Evolutionary conservation across 805 yeast genomes (phyloP).

Genomic region (Wickerhamiella hasegawae): DNA sequence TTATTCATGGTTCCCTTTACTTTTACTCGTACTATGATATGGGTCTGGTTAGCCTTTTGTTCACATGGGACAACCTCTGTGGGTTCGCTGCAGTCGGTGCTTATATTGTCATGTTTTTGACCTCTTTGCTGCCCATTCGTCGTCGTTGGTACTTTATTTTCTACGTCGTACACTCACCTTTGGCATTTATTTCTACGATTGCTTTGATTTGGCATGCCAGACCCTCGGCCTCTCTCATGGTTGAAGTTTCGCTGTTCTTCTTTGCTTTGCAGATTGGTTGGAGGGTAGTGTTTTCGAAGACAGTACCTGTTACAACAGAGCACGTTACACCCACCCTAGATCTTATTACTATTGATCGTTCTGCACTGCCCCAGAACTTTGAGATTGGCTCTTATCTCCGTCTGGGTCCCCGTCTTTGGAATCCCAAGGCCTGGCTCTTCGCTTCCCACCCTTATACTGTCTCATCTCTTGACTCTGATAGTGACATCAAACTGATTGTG

Average conservation of each 20-base stretch:
- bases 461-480: slow-evolving; percentile 33
- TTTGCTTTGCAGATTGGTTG: slow-evolving; percentile 40
- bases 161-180: slow-evolving; percentile 52
- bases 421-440: slow-evolving; percentile 25
- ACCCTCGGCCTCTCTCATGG: slow-evolving; percentile 49
- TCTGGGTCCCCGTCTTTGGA: slow-evolving; percentile 13
- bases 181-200: slow-evolving; percentile 54
- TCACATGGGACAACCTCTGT: slow-evolving; percentile 34
- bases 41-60: slow-evolving; percentile 1
- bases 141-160: slow-evolving; percentile 46
- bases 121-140: slow-evolving; percentile 56
- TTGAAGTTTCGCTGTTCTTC: slow-evolving; percentile 35
- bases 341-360: slow-evolving; percentile 28
- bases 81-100: slow-evolving; percentile 45
- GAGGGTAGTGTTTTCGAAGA: slow-evolving; percentile 24
- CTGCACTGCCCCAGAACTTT: slow-evolving; percentile 13
- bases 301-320: slow-evolving; percentile 15
- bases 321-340: slow-evolving; percentile 29
- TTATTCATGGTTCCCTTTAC: slow-evolving; percentile 50
- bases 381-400: slow-evolving; percentile 36
- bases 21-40: slow-evolving; percentile 4
- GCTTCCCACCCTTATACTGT: slow-evolving; percentile 30
- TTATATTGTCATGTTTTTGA: slow-evolving; percentile 40
- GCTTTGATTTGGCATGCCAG: slow-evolving; percentile 62
- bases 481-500: slow-evolving; percentile 21